Percentiles rank a stretch among this genome's conserved stretches.
Conservation (phyloP, 768 basidiomycete genomes). For the Psilocybe subaeruginosa region DNA sequence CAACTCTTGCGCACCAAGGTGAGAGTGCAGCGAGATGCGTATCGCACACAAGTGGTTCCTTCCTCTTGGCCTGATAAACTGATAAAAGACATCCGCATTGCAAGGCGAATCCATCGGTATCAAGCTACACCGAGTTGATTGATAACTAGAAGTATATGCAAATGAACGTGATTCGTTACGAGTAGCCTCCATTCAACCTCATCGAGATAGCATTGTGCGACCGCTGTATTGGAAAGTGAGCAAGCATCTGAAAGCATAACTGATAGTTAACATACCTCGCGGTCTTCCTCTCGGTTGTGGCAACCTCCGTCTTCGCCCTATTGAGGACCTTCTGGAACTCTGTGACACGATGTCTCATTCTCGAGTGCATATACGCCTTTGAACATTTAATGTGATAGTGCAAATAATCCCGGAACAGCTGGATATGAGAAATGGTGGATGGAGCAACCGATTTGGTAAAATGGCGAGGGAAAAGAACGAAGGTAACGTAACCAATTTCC, state of each 20-base stretch:
- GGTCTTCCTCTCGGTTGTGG: constrained; percentile 85
- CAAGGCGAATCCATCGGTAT: background rate
- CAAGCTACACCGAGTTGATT: constrained; percentile 5
- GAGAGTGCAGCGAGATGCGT: background rate
- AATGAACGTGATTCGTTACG: background rate
- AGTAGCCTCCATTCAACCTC: constrained; percentile 16
- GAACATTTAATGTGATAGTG: constrained; percentile 99
- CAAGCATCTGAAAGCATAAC: background rate
- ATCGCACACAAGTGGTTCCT: background rate
- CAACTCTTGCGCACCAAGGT: background rate
- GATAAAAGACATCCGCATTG: background rate
- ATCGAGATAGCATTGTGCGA: constrained; percentile 59
- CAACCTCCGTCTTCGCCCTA: constrained; percentile 91
- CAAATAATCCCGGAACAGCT: constrained; percentile 97
- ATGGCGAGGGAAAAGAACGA: constrained; percentile 97
- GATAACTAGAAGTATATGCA: constrained; percentile 16
- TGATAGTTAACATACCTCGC: constrained; percentile 62
- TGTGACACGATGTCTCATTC: constrained; percentile 91
- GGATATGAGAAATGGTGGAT: constrained; percentile 90
- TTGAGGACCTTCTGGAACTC: constrained; percentile 98
- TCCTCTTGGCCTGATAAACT: background rate
- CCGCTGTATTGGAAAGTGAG: constrained; percentile 41
- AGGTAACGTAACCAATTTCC: constrained; percentile 95
- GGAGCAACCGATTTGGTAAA: constrained; percentile 76
- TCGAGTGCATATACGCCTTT: constrained; percentile 98